phyloP scores from a whole-genome alignment of 2,329 filamentous ascomycete species.

The Penicillium sp. region DNA sequence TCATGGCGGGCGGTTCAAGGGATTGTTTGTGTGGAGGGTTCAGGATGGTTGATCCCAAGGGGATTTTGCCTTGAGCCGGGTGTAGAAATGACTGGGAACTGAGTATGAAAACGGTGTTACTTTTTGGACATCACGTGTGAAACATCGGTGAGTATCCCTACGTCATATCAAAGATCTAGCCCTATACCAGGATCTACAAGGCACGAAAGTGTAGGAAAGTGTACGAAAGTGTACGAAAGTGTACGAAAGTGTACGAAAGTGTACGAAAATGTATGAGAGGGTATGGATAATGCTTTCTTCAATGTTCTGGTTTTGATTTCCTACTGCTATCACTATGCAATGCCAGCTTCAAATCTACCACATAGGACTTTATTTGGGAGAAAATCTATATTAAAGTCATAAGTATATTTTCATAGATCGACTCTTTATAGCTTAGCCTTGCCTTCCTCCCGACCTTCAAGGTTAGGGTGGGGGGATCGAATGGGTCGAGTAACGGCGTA shows the following conservation, averaged over 20 bases:
- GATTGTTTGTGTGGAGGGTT: background rate
- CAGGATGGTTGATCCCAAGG: background rate
- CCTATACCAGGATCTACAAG: background rate
- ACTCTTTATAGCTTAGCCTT: conserved; percentile 7
- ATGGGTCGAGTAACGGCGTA: conserved; percentile 23
- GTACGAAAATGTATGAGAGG: too few relatives aligned
- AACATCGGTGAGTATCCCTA: conserved; percentile 3
- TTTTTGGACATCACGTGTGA: conserved; percentile 9
- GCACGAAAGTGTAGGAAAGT: too few relatives aligned
- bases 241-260: too few relatives aligned
- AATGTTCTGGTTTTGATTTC: background rate
- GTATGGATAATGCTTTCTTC: background rate
- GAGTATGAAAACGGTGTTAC: background rate
- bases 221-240: too few relatives aligned
- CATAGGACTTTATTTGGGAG: background rate
- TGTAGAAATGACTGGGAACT: background rate
- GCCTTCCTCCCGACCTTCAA: conserved; percentile 18
- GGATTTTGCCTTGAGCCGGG: background rate
- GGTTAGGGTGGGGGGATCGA: conserved; percentile 17
- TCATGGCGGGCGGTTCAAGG: conserved; percentile 20
- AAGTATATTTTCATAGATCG: background rate
- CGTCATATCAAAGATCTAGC: conserved; percentile 3
- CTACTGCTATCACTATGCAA: background rate
- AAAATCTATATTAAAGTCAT: too few relatives aligned
- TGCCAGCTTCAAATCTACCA: background rate